These are phyloP conservation scores for Exophiala bonariae DNA, from an alignment of 2,329 filamentous ascomycete genomes.

Conservation along the genomic window DNA sequence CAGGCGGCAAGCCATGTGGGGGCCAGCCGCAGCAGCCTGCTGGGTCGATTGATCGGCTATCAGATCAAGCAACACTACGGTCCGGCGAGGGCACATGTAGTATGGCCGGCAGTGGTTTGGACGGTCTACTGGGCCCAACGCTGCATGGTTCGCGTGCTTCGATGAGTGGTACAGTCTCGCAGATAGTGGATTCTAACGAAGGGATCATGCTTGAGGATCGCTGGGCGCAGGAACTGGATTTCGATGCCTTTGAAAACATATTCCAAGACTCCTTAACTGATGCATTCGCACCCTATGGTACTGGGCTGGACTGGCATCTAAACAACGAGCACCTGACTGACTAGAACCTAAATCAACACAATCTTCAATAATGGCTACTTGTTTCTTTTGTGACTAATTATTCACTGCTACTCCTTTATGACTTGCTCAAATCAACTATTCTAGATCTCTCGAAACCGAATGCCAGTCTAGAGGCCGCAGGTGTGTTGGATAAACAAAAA, in stretches of 20 bases:
- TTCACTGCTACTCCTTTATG: slow-evolving; percentile 7
- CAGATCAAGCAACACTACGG: slow-evolving; percentile 3
- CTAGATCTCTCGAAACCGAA: slow-evolving; percentile 3
- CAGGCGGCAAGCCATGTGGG: slow-evolving; percentile 3
- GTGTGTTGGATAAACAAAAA: slow-evolving; percentile 1
- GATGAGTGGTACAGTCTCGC: slow-evolving; percentile 1
- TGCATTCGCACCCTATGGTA: slow-evolving; percentile 4
- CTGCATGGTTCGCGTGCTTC: slow-evolving; percentile 3
- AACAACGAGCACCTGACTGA: slow-evolving; percentile 3
- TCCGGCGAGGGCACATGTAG: slow-evolving; percentile 5
- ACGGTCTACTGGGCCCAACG: slow-evolving; percentile 4
- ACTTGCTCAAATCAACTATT: slow-evolving; percentile 5
- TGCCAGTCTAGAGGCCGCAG: background rate
- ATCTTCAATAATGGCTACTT: slow-evolving; percentile 4
- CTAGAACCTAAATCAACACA: no score
- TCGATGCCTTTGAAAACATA: slow-evolving; percentile 5
- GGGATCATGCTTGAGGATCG: slow-evolving; percentile 5
- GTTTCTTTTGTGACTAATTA: background rate
- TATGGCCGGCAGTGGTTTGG: slow-evolving; percentile 4
- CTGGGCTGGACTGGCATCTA: slow-evolving; percentile 5
- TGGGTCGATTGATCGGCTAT: slow-evolving; percentile 2
- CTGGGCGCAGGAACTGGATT: slow-evolving; percentile 5
- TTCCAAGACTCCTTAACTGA: slow-evolving; percentile 5
- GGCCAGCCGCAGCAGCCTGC: slow-evolving; percentile 1
- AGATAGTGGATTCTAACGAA: slow-evolving; percentile 1